These are phyloP conservation scores for Phytophthora agathidicida DNA, from an alignment of 352 stramenopile species.

Conservation along the genomic window DNA sequence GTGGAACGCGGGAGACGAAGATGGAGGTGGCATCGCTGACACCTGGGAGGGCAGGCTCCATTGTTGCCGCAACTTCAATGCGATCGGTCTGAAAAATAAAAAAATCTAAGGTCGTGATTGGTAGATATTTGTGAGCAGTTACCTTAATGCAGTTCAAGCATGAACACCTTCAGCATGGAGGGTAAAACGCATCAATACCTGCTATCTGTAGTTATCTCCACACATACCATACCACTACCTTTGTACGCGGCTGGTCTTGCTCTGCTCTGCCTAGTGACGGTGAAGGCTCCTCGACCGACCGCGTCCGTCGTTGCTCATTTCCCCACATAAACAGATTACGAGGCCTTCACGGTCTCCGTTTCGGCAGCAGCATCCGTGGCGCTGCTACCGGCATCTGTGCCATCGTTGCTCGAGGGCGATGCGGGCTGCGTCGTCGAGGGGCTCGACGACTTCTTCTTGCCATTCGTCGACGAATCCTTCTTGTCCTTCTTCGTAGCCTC, in stretches of 20 bases:
- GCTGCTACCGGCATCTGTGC: conserved; percentile 25
- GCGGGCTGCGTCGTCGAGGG: conserved; percentile 23
- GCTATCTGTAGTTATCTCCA: conserved; percentile 31
- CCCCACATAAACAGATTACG: conserved; percentile 31
- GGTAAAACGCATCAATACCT: conserved; percentile 25
- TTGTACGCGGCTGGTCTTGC: conserved; percentile 23
- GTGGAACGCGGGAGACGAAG: neutral
- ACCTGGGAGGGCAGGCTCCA: neutral
- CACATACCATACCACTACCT: conserved; percentile 18
- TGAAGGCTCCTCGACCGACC: conserved; percentile 1
- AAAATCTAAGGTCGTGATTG: neutral
- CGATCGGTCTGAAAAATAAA: conserved; percentile 15
- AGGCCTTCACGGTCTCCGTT: conserved; percentile 22
- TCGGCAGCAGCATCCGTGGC: conserved; percentile 13
- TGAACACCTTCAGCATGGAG: too few species aligned
- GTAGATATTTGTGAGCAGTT: too few species aligned
- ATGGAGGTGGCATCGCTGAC: neutral
- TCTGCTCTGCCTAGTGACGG: conserved; percentile 23
- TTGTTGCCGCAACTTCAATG: conserved; percentile 26
- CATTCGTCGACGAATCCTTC: neutral
- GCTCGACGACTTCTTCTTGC: conserved; percentile 22
- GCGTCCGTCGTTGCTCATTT: conserved; percentile 26
- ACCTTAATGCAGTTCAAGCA: too few species aligned
- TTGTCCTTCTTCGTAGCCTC: conserved; percentile 12
- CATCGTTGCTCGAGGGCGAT: conserved; percentile 34